Conservation (phyloP, 2,329 filamentous ascomycete species). For the Alternaria hordeiaustralica region DNA sequence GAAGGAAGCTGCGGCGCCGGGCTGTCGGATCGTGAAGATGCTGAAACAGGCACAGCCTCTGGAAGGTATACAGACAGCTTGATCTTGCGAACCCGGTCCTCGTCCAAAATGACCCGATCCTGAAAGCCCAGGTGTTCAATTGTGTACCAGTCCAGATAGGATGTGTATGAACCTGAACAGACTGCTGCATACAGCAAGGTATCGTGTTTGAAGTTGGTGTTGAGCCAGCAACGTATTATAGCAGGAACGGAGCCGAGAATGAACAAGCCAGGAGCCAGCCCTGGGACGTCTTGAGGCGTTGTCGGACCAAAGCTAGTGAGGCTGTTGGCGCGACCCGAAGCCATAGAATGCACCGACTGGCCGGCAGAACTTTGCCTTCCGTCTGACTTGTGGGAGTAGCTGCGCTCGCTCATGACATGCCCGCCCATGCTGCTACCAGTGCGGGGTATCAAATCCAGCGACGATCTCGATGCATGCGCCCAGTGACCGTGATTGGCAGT, state of each 20-base stretch:
- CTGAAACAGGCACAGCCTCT: conserved; percentile 82
- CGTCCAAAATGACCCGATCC: conserved; percentile 69
- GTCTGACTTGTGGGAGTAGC: conserved; percentile 93
- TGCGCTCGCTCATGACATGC: conserved; percentile 85
- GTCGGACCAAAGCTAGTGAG: conserved; percentile 72
- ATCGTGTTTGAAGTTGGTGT: conserved; percentile 85
- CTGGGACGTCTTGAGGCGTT: conserved; percentile 74
- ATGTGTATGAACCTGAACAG: conserved; percentile 89
- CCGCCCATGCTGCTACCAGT: conserved; percentile 81
- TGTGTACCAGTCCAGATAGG: conserved; percentile 77
- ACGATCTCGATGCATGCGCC: conserved; percentile 81
- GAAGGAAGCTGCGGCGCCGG: conserved; percentile 81
- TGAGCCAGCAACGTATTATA: conserved; percentile 95
- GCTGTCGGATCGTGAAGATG: conserved; percentile 74
- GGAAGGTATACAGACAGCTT: conserved; percentile 86
- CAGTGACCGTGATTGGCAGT: conserved; percentile 92
- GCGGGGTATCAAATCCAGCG: conserved; percentile 80
- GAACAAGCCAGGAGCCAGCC: conserved; percentile 82
- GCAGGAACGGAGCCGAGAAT: conserved; percentile 88
- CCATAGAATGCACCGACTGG: conserved; percentile 77
- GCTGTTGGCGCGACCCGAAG: conserved; percentile 84
- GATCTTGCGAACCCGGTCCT: conserved; percentile 71
- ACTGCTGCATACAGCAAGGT: conserved; percentile 89
- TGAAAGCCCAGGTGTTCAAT: conserved; percentile 75
- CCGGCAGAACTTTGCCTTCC: conserved; percentile 93